Evolutionary conservation across 2,329 filamentous ascomycete genomes (phyloP).

Genomic region (Fusarium cicatricum): DNA sequence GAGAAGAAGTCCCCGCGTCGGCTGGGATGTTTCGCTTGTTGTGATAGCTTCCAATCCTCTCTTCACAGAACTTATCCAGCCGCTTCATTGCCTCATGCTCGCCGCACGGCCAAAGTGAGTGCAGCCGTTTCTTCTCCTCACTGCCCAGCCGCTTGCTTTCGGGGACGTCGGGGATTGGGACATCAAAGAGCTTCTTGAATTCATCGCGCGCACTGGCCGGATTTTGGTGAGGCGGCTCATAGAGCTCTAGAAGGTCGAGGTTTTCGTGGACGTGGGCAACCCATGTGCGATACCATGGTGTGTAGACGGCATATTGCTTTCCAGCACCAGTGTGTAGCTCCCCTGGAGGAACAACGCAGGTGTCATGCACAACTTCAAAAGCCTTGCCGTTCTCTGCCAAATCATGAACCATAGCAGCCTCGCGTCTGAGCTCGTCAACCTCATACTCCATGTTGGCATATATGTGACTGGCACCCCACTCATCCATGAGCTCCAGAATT

Average conservation of each 20-base stretch:
- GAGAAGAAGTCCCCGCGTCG: constrained; percentile 67
- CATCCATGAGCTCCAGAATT: constrained; percentile 70
- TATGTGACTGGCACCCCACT: constrained; percentile 78
- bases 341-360: constrained; percentile 82
- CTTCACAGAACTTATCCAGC: constrained; percentile 72
- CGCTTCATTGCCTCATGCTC: constrained; percentile 74
- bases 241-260: constrained; percentile 69
- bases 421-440: constrained; percentile 85
- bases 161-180: constrained; percentile 67
- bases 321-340: constrained; percentile 71
- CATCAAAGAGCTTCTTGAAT: constrained; percentile 66
- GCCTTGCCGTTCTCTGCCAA: constrained; percentile 70
- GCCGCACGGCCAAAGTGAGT: constrained; percentile 74
- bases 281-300: constrained; percentile 84
- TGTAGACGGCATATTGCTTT: constrained; percentile 85
- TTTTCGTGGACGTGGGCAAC: constrained; percentile 75
- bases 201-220: constrained; percentile 48
- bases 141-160: constrained; percentile 66
- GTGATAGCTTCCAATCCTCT: constrained; percentile 69
- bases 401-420: constrained; percentile 69
- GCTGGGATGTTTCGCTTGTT: constrained; percentile 72
- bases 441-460: constrained; percentile 92
- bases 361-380: constrained; percentile 80
- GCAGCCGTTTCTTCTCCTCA: constrained; percentile 66
- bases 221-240: constrained; percentile 56